Conservation (phyloP, 2,329 filamentous ascomycete genomes). For the Phyllosticta citriasiana region DNA sequence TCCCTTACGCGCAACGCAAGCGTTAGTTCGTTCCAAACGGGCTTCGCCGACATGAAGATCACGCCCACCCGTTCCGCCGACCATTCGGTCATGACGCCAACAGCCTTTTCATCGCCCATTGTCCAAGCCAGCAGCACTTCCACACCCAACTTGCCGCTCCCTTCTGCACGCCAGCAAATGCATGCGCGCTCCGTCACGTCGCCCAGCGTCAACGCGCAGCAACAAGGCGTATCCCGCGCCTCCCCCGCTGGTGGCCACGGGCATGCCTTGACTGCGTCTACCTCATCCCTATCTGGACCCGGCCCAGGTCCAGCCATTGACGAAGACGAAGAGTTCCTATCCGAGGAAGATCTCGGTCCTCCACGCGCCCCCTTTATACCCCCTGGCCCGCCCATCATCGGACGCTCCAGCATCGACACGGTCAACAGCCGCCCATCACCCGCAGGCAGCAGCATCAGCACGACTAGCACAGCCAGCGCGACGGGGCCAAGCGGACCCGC, state of each 20-base stretch:
- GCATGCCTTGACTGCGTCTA: neutral
- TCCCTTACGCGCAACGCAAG: slow-evolving; percentile 64
- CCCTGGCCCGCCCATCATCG: slow-evolving; percentile 7
- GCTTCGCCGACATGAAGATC: slow-evolving; percentile 63
- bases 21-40: slow-evolving; percentile 72
- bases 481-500: slow-evolving; percentile 26
- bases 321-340: slow-evolving; percentile 64
- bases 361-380: slow-evolving; percentile 18
- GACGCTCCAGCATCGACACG: neutral
- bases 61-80: slow-evolving; percentile 41
- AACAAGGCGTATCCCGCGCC: slow-evolving; percentile 39
- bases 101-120: slow-evolving; percentile 36
- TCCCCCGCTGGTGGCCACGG: slow-evolving; percentile 38
- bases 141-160: slow-evolving; percentile 15
- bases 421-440: slow-evolving; percentile 22
- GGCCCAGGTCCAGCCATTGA: slow-evolving; percentile 41
- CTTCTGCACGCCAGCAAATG: slow-evolving; percentile 51
- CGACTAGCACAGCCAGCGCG: neutral
- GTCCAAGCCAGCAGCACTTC: slow-evolving; percentile 17
- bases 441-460: slow-evolving; percentile 30
- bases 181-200: slow-evolving; percentile 81
- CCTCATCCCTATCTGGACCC: neutral
- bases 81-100: slow-evolving; percentile 46
- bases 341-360: slow-evolving; percentile 59
- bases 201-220: slow-evolving; percentile 47